Evolutionary conservation across 441 rosid genomes (phyloP).

Genomic region (Populus hybrid): DNA sequence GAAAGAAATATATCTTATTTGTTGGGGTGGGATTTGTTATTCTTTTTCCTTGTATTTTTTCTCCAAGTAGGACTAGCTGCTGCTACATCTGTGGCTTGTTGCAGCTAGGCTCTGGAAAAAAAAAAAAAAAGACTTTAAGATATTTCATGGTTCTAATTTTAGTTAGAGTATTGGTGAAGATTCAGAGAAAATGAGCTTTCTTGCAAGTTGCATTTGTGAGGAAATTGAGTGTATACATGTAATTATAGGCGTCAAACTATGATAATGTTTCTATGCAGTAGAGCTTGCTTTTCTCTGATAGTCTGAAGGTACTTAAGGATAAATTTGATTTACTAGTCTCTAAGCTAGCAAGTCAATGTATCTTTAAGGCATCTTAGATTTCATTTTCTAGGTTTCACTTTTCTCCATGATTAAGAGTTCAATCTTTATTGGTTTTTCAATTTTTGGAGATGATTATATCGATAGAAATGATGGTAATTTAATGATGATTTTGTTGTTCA

Average conservation of each 20-base stretch:
- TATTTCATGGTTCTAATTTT: too few relatives aligned
- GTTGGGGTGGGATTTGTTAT: conserved; percentile 7
- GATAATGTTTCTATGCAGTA: conserved; percentile 85
- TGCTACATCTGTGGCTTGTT: neutral
- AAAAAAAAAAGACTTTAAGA: too few relatives aligned
- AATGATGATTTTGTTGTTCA: too few relatives aligned
- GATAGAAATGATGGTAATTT: too few relatives aligned
- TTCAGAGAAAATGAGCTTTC: conserved; percentile 33
- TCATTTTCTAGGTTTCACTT: neutral
- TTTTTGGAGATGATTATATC: too few relatives aligned
- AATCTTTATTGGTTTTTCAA: too few relatives aligned
- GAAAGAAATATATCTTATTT: conserved; percentile 27
- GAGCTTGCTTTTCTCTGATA: conserved; percentile 84
- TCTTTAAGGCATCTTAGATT: neutral
- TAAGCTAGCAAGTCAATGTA: neutral
- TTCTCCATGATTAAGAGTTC: neutral
- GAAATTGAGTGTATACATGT: conserved; percentile 13
- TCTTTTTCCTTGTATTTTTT: neutral
- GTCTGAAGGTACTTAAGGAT: conserved; percentile 63
- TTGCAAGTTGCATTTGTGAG: conserved; percentile 16
- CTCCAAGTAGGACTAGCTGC: conserved; percentile 20
- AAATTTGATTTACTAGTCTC: neutral
- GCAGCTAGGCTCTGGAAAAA: conserved; percentile 7
- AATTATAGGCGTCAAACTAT: conserved; percentile 50
- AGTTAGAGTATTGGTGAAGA: conserved; percentile 24